Base-by-base conservation (phyloP, 306 rosid genomes). In the Prinsepia uniflora region DNA sequence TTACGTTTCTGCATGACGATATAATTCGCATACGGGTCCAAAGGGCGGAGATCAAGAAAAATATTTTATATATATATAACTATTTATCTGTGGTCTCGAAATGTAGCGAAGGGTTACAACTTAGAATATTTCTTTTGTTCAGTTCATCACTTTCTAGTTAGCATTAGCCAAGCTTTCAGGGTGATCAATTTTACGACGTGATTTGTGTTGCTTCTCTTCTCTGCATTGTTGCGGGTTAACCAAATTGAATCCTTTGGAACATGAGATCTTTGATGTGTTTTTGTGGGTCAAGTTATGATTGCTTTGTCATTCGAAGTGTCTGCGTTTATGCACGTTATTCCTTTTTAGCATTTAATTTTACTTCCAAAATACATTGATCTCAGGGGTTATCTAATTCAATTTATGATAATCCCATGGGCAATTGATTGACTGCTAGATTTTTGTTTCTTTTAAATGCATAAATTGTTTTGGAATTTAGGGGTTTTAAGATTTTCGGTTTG, bases 1-100 rank as follows among this genome's bases (percentile, higher is more conserved):
- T 34, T 53, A 36, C 40, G 18, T 34, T 59, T 59, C 18, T 76
- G 43, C 24, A 61, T 43, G 65, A 50, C 24, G 19, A 48, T 69
- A 22, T 17, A 53, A 64, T 46, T 65, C 1, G 65, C 24, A 48
- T 30, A 14, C 40, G 18, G 19, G 18, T 17, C 40, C 40, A 36
- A 19, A 53, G 18, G 54, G 61, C 65, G 14, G 12, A 39, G 61
- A 47, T 11, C 36, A 62, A 8, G 66, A 63, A 24, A n/a, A n/a
- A n/a, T n/a, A n/a, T n/a, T n/a, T n/a, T n/a, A n/a, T 24, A 24
- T 68, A 22, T 36, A 20, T 7, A 41, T 42, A 30, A 30, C 36
- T 30, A 1, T 39, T 36, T 19, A 9, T 47, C 76, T 10, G 24
- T 43, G 19, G 63, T 52, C 42, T 40, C 3, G 36, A 30, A 30